A percentile compares a stretch with the other conserved stretches of the same genome.
phyloP scores from a whole-genome alignment of 768 basidiomycete species.

The Lentinula detonsa region DNA sequence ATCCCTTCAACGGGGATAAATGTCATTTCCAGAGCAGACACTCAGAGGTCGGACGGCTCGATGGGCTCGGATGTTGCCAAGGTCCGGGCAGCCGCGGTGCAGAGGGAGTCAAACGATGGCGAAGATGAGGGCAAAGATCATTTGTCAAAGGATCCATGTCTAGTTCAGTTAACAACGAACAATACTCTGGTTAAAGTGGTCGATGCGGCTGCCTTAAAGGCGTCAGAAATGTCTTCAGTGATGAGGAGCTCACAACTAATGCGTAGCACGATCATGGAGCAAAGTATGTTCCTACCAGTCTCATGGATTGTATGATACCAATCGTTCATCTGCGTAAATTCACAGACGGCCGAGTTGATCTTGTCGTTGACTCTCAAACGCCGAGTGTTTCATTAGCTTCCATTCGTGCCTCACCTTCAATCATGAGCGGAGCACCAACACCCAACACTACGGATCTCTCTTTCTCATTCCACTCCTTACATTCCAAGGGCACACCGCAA shows the following conservation, averaged over 20 bases:
- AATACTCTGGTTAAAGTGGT: slow-evolving; percentile 10
- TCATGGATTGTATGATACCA: background rate
- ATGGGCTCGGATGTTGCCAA: background rate
- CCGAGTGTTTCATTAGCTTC: background rate
- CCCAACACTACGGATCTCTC: background rate
- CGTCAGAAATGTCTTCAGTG: slow-evolving; percentile 8
- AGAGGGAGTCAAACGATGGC: background rate
- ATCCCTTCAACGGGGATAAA: slow-evolving; percentile 1
- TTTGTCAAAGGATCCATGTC: background rate
- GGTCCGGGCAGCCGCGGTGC: background rate
- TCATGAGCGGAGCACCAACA: background rate
- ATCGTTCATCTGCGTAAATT: background rate
- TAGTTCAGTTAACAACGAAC: background rate
- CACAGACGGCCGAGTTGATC: background rate
- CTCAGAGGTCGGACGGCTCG: background rate
- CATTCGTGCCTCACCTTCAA: background rate
- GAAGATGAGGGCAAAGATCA: background rate
- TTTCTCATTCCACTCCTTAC: background rate
- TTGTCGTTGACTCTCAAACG: slow-evolving; percentile 3
- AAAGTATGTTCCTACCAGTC: slow-evolving; percentile 25
- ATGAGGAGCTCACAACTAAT: slow-evolving; percentile 24
- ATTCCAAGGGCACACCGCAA: background rate
- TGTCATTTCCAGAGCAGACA: background rate
- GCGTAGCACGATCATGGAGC: slow-evolving; percentile 44
- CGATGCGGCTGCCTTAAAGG: slow-evolving; percentile 12